Conservation (phyloP, 2,329 filamentous ascomycete genomes). For the Pyricularia grisea region DNA sequence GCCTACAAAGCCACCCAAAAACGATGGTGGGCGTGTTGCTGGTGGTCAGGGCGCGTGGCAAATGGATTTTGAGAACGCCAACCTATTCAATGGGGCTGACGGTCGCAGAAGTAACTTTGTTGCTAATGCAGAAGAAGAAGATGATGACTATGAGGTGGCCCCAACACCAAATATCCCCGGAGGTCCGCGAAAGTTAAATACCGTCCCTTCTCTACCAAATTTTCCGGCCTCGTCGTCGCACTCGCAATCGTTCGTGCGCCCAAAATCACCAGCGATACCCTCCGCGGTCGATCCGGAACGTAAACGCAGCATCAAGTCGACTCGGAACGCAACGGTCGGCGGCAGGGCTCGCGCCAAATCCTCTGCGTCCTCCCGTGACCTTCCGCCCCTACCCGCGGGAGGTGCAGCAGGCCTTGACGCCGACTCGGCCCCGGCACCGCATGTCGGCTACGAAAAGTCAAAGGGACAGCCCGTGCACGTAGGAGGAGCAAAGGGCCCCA, state of each 20-base stretch:
- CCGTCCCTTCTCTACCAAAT: constrained; percentile 24
- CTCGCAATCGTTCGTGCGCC: neutral
- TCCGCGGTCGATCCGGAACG: constrained; percentile 25
- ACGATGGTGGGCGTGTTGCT: constrained; percentile 12
- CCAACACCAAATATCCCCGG: constrained; percentile 77
- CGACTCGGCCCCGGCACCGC: constrained; percentile 47
- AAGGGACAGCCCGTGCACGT: constrained; percentile 37
- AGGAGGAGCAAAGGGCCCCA: constrained; percentile 18
- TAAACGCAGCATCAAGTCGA: constrained; percentile 49
- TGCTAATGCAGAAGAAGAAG: constrained; percentile 20
- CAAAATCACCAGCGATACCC: neutral
- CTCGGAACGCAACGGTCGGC: constrained; percentile 34
- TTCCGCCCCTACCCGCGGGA: constrained; percentile 16
- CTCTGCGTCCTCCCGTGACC: constrained; percentile 9
- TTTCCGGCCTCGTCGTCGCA: constrained; percentile 22
- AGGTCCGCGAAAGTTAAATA: constrained; percentile 52
- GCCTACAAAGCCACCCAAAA: constrained; percentile 12
- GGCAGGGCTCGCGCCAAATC: constrained; percentile 19
- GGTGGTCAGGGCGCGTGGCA: constrained; percentile 25
- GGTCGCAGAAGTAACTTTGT: neutral
- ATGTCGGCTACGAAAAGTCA: constrained; percentile 49
- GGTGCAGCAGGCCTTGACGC: constrained; percentile 22
- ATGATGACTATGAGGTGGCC: constrained; percentile 65
- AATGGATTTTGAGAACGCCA: constrained; percentile 37
- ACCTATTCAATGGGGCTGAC: constrained; percentile 23